phyloP scores from a whole-genome alignment of 163 green algal species.

The Scenedesmus sp. region DNA sequence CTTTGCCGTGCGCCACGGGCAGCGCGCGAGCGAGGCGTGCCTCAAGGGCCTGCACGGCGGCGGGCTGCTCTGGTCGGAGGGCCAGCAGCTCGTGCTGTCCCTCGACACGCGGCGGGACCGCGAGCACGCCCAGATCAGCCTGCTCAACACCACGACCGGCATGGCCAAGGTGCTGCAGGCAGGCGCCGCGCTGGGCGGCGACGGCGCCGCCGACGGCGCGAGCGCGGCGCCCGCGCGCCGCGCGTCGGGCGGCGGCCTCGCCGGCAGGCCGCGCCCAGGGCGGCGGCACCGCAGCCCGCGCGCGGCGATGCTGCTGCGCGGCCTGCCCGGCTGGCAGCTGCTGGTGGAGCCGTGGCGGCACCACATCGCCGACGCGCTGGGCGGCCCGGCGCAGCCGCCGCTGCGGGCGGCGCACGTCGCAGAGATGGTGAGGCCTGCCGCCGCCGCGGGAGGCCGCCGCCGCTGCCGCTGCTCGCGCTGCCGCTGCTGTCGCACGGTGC shows the following conservation, averaged over 20 bases:
- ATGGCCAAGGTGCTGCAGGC: slow-evolving; percentile 1
- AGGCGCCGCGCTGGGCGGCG: background rate
- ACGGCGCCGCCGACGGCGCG: slow-evolving; percentile 2
- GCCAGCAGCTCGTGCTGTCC: slow-evolving; percentile 15
- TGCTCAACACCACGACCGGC: slow-evolving; percentile 19
- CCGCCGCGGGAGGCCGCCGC: too few relatives aligned
- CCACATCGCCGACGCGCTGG: too few relatives aligned
- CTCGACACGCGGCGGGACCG: slow-evolving; percentile 4
- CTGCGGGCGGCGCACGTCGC: background rate
- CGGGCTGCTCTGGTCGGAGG: slow-evolving; percentile 21
- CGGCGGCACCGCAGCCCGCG: background rate
- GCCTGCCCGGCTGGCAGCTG: too few relatives aligned
- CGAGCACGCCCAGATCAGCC: background rate
- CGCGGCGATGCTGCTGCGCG: too few relatives aligned
- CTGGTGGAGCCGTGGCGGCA: too few relatives aligned
- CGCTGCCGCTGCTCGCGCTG: too few relatives aligned
- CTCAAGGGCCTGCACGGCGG: background rate
- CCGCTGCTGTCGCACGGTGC: too few relatives aligned
- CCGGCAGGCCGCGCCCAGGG: background rate
- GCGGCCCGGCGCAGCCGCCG: background rate
- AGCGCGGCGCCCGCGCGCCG: background rate
- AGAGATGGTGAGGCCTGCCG: background rate
- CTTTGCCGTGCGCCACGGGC: slow-evolving; percentile 18
- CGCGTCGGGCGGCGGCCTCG: background rate
- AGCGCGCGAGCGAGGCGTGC: background rate